Evolutionary conservation across 352 stramenopile genomes (phyloP), one percentile per base, ranked within the genome.

Genomic region (Globisporangium iwayamae): DNA sequence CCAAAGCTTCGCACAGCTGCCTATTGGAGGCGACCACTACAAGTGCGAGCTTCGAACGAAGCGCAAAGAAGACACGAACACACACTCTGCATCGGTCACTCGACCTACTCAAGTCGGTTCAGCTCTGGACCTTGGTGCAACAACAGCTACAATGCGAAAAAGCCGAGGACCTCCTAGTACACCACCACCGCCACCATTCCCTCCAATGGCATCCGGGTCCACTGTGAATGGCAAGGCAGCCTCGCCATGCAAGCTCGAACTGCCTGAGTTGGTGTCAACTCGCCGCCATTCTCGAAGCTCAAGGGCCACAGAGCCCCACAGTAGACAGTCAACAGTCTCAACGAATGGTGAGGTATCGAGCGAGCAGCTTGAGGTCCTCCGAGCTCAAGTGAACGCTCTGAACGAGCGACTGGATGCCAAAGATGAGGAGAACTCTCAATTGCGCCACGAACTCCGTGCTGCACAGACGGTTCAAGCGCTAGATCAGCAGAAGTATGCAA

Each of bases 401-500:
- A 50, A 45, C 22, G 56, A 56, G n/a, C 25, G 36, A 13, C 39
- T 72, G 11, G 56, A 70, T 14, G 63, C 39, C 3, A 55, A 50
- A 43, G 63, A 65, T 10, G 32, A 67, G 10, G 51, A 70, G 41
- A 56, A 25, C 16, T 9, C 7, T 11, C 52, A 46, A 6, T n/a
- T 67, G 18, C 36, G 70, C 7, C 50, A 70, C 4, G 55, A 79
- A 28, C 56, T 79, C 18, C 28, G 30, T 1, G 64, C 72, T 1
- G 22, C 67, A 8, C 72, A 79, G 20, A 57, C 41, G 0, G 56
- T 79, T 25, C 72, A 75, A 13, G 14, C 55, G 4, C 63, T 81
- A 13, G 72, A 79, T 22, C 54, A 71, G 46, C 65, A 63, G 30
- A 73, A 75, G 13, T 77, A 72, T 50, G 58, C 63, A 2, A 65